Evolutionary conservation across 169 alveolate genomes (phyloP).

Genomic region (Amoebophrya sp.): DNA sequence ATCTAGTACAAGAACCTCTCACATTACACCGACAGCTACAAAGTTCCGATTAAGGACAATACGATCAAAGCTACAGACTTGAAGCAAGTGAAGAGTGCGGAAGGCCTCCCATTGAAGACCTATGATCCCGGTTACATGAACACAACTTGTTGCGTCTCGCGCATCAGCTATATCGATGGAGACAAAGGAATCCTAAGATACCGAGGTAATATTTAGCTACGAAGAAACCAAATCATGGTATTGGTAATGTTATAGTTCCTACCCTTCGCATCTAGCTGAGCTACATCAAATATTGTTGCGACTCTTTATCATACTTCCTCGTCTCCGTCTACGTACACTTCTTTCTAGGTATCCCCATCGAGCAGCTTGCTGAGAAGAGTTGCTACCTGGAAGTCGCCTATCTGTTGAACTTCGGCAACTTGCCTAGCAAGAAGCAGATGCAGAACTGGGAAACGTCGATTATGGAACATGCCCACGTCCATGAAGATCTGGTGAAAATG

Average conservation of each 20-base stretch:
- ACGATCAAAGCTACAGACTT: conserved; percentile 64
- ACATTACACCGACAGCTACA: conserved; percentile 33
- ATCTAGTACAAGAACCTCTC: background rate
- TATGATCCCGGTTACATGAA: conserved; percentile 77
- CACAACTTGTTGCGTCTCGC: conserved; percentile 65
- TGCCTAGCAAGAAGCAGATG: background rate
- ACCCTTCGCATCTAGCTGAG: background rate
- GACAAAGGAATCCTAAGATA: conserved; percentile 72
- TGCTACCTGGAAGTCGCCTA: background rate
- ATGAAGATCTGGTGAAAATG: conserved; percentile 25
- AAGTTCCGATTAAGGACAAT: conserved; percentile 48
- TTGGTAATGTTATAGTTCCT: background rate
- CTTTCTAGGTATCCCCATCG: conserved; percentile 76
- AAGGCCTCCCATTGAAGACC: conserved; percentile 57
- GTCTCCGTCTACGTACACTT: background rate
- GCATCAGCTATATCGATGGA: conserved; percentile 72
- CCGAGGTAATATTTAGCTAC: too few relatives aligned
- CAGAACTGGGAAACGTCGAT: background rate
- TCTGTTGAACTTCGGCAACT: background rate
- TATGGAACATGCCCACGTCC: conserved; percentile 12
- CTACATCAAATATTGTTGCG: background rate
- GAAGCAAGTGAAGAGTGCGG: conserved; percentile 54
- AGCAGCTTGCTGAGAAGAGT: conserved; percentile 61
- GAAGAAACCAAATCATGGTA: too few relatives aligned
- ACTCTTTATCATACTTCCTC: background rate